These are phyloP conservation scores for Dactylonectria macrodidyma DNA, from an alignment of 2,329 filamentous ascomycete species.

Conservation along the genomic window DNA sequence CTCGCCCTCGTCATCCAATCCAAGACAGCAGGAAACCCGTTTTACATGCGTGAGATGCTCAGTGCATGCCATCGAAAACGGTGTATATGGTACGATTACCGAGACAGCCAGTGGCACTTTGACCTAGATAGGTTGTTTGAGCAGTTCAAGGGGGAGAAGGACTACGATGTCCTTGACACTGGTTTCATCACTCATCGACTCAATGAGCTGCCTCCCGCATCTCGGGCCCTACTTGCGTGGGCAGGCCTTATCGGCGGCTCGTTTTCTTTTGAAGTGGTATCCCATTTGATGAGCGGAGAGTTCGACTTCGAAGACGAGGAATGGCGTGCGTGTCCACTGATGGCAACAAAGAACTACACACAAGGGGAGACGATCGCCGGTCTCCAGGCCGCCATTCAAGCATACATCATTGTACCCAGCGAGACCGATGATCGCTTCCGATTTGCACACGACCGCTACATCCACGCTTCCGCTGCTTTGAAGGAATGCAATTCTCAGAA, in stretches of 20 bases:
- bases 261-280: conserved; percentile 88
- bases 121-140: conserved; percentile 89
- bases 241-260: conserved; percentile 84
- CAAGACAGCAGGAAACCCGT: conserved; percentile 90
- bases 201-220: conserved; percentile 79
- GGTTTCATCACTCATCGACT: conserved; percentile 87
- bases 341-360: conserved; percentile 60
- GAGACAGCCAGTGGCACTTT: conserved; percentile 85
- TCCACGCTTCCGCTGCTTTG: conserved; percentile 80
- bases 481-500: conserved; percentile 78
- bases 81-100: conserved; percentile 93
- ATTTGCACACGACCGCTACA: conserved; percentile 91
- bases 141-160: conserved; percentile 84
- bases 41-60: conserved; percentile 93
- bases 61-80: conserved; percentile 88
- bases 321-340: conserved; percentile 46
- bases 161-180: conserved; percentile 84
- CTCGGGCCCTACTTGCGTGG: conserved; percentile 89
- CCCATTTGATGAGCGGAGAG: conserved; percentile 81
- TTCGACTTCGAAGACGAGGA: conserved; percentile 73
- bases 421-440: conserved; percentile 90
- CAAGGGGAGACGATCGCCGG: conserved; percentile 81
- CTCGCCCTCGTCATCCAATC: conserved; percentile 89
- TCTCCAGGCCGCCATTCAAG: conserved; percentile 84
- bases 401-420: conserved; percentile 85